phyloP scores from a whole-genome alignment of 805 yeast species.

The Myxozyma neglecta region DNA sequence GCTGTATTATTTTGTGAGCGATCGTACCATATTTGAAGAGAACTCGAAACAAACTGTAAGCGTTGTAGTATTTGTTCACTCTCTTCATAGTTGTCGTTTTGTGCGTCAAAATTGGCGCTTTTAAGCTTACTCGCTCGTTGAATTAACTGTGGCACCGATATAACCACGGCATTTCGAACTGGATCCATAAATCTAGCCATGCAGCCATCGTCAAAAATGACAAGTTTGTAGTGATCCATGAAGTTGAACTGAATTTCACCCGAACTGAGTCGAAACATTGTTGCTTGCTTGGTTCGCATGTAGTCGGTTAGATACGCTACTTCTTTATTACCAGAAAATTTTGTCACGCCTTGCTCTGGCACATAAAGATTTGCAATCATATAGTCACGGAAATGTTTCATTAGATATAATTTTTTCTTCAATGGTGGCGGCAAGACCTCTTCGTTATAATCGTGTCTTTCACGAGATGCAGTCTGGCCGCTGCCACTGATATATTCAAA shows the following conservation, averaged over 20 bases:
- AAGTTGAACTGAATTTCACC: constrained; percentile 94
- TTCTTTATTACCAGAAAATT: neutral
- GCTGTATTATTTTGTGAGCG: neutral
- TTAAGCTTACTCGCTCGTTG: constrained; percentile 5
- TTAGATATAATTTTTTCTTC: constrained; percentile 70
- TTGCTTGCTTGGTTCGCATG: constrained; percentile 72
- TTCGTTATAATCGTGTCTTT: neutral
- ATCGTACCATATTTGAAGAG: constrained; percentile 11
- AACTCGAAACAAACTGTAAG: constrained; percentile 3
- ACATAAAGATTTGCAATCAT: constrained; percentile 83
- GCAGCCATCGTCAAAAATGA: constrained; percentile 73
- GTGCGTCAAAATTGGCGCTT: neutral
- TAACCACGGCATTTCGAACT: constrained; percentile 42
- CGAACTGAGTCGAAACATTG: constrained; percentile 90
- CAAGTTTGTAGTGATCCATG: constrained; percentile 88
- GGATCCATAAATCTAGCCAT: constrained; percentile 71
- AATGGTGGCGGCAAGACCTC: constrained; percentile 33
- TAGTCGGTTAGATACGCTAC: constrained; percentile 72
- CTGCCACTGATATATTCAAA: constrained; percentile 27
- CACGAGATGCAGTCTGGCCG: neutral
- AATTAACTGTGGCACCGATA: constrained; percentile 3
- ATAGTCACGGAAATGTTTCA: constrained; percentile 84
- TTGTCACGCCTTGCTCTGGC: constrained; percentile 47
- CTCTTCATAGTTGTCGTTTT: neutral
- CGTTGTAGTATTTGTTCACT: constrained; percentile 16